Base-by-base conservation (phyloP, 345 rosid genomes). In the Durio zibethinus region DNA sequence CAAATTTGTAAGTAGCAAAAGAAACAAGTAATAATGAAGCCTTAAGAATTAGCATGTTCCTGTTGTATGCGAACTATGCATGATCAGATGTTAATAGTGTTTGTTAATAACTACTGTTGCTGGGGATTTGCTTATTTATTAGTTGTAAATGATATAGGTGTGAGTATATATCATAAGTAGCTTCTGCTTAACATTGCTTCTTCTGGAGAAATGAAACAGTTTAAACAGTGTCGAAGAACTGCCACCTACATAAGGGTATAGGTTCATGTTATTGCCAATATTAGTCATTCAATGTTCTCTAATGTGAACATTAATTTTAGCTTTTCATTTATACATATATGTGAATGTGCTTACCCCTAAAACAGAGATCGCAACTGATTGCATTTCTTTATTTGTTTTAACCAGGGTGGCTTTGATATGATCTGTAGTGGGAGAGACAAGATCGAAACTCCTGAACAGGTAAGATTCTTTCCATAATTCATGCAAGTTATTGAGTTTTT, bases 351-450 rank as follows among this genome's bases (percentile, higher is more conserved):
- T 76, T 43, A 57, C 68, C 57, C 10, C 7, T 12, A 33, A 33
- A 27, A 15, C 1, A 3, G 52, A 77, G 31, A 63, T 75, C 57
- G 21, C 21, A 38, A 53, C 21, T 76, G 21, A 56, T 66, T 63
- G 29, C 25, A 6, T 5, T 74, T 66, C 6, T 73, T 52, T 76
- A 12, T 52, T 16, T 74, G 9, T 35, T 57, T 65, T 29, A 23
- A 76, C 56, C 85, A 96, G 99, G 98, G 99, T 85, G 99, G 99
- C 70, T 97, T 97, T 74, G 99, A 97, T 82, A 97, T 97, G 98
- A 94, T 97, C 54, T 89, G 97, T 87, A 97, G 99, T 89, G 97
- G 98, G 62, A 92, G 98, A 82, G 99, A 97, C 90, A 97, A 97
- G 86, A 97, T 94, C 81, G 98, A 97, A 88, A 90, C 97, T 23